Evolutionary conservation across 345 rosid species (phyloP).

Genomic region (Eucalyptus regnans): DNA sequence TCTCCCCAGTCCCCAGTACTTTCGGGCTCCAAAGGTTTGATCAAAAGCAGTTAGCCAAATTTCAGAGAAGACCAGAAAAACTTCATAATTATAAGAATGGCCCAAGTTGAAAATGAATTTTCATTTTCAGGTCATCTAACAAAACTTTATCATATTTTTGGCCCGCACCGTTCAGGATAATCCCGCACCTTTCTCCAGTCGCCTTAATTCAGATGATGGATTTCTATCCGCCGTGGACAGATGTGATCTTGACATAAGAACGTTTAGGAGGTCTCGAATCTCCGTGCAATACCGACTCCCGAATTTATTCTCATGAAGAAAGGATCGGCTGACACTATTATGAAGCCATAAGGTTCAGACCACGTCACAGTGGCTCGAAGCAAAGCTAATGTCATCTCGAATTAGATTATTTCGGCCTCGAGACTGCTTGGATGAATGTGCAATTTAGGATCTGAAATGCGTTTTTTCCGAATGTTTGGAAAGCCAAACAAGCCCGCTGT

Average conservation of each 20-base stretch:
- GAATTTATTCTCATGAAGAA: neutral
- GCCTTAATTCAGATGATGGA: neutral
- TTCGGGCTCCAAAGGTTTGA: neutral
- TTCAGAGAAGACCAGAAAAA: neutral
- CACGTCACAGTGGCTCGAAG: neutral
- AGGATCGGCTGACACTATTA: neutral
- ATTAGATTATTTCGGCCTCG: neutral
- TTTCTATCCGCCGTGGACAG: neutral
- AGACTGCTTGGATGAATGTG: neutral
- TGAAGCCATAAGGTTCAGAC: neutral
- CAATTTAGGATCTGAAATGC: neutral
- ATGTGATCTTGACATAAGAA: neutral
- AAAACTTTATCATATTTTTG: neutral
- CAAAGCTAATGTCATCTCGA: neutral
- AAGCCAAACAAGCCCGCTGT: neutral
- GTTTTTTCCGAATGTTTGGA: neutral
- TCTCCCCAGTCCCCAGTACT: neutral
- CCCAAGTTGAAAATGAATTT: neutral
- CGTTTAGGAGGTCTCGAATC: neutral
- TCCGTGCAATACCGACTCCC: rapidly evolving
- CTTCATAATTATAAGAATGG: neutral
- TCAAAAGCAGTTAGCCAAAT: neutral
- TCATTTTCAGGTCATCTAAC: neutral
- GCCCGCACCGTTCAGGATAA: neutral
- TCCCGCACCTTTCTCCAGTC: neutral